Base-by-base conservation (phyloP, 306 rosid species). In the Nissolia schottii region DNA sequence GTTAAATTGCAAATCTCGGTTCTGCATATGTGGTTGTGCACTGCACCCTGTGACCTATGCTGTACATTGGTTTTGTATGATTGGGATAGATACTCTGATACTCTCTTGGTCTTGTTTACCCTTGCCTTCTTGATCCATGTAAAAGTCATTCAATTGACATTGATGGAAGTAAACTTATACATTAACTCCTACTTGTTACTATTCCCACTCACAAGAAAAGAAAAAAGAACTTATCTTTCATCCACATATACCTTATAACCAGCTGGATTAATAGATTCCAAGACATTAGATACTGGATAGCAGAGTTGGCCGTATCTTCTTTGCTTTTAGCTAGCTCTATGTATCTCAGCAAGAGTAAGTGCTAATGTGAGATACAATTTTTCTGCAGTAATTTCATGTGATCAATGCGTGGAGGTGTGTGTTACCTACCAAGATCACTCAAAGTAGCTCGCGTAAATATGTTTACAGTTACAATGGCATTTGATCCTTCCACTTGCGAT, bases 371-470 rank as follows among this genome's bases (percentile, higher is more conserved):
- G 78, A 80, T 75, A 37, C 70, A 56, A 48, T 48, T 64, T 60
- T 70, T 77, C 75, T 76, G 79, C 79, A 71, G 85, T 71, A 80
- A 57, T 57, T 59, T 64, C 64, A 19, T 56, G 70, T 54, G 71
- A 57, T 64, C 74, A 55, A 28, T 81, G 61, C 53, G 22, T 49
- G 84, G 72, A 83, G 84, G 67, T 71, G 74, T 51, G n/a, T n/a
- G n/a, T n/a, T n/a, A n/a, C n/a, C n/a, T 79, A 66, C 79, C 66
- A 71, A 79, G 66, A 79, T 65, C 81, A 50, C 45, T 40, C 81
- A 46, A 83, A 83, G 86, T 83, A 79, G 79, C 87, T 64, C 77
- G 64, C 76, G 77, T 75, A 50, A 78, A 74, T 67, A 40, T 67
- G 79, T 70, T 75, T 56, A 78, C 50, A 83, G 53, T 75, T 56